Evolutionary conservation across 192 early-diverging fungal species (phyloP), one percentile per base, ranked within the genome.

Genomic region (Mortierella hygrophila): DNA sequence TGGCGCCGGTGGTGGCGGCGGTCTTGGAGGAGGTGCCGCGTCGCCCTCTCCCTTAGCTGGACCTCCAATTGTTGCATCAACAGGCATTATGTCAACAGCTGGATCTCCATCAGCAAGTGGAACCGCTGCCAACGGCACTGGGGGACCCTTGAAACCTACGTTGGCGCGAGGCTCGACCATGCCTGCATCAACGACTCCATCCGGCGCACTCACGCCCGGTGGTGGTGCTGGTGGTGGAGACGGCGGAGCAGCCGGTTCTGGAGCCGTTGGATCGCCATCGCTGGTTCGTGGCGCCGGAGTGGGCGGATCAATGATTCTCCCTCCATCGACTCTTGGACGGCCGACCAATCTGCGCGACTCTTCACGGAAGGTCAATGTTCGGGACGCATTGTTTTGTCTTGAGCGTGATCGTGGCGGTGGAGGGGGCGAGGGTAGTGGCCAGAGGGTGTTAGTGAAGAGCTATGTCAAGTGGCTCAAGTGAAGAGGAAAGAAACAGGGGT

Each of bases 361-460:
- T 8, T 42, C 65, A 18, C 63, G 78, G 15, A 88, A 90, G n/a
- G 91, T 96, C 15, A 95, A 94, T 20, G 92, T 95, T 35, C 89
- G 89, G 63, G 95, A 96, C 87, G 94, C 94, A 6, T 85, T 96
- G 16, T 95, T 95, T 78, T 94, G 92, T 37, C 89, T 96, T 32
- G 94, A 95, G 82, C 92, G 93, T 8, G 94, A 96, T 81, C 82
- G 82, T 75, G 89, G 88, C 38, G 88, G 82, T 20, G 92, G 91
- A 11, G 85, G 88, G 70, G 81, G 83, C 6, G 68, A 54, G 32
- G 83, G 83, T 21, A 88, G 81, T 46, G 87, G 85, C 8, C 88
- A 91, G 69, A 74, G 87, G 20, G 88, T 90, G 0, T 52, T 91
- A 44, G 74, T 93, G 57, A 91, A 90, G 74, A 82, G 78, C 23